Conservation (phyloP, 73 alveolate species). For the Paramecium caudatum region DNA sequence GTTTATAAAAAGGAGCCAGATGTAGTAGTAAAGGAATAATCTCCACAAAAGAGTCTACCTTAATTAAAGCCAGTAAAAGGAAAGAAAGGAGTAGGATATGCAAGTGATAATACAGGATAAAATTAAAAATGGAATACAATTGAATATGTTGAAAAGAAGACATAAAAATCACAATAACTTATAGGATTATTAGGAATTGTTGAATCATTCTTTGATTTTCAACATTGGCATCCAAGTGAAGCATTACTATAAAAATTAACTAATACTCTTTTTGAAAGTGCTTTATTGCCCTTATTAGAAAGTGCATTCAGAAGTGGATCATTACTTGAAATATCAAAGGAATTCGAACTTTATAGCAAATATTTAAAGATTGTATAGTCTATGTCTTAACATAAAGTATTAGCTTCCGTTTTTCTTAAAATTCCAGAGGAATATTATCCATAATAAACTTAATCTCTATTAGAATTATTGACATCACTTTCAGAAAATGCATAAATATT, state of each 20-base stretch:
- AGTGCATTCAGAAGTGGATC: constrained; percentile 89
- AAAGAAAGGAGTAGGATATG: constrained; percentile 87
- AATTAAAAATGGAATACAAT: constrained; percentile 82
- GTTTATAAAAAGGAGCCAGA: neutral
- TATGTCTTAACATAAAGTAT: constrained; percentile 72
- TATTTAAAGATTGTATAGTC: constrained; percentile 82
- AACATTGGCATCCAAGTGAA: constrained; percentile 82
- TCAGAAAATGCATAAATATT: constrained; percentile 78
- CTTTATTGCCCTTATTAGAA: constrained; percentile 86
- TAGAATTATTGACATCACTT: constrained; percentile 76
- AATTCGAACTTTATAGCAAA: constrained; percentile 75
- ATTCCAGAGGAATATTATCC: constrained; percentile 81
- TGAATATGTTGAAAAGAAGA: constrained; percentile 83
- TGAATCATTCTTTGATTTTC: constrained; percentile 78
- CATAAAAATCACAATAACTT: constrained; percentile 76
- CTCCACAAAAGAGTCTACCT: neutral
- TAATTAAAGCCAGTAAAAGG: constrained; percentile 58
- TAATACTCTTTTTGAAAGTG: constrained; percentile 75
- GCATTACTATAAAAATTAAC: constrained; percentile 48
- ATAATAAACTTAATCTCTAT: constrained; percentile 79
- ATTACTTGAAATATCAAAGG: constrained; percentile 87
- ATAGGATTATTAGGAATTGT: constrained; percentile 79
- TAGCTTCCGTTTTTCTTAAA: constrained; percentile 71
- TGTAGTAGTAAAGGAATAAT: constrained; percentile 16
- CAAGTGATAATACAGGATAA: constrained; percentile 80